These are phyloP conservation scores for Lipomyces yamanashiensis DNA, from an alignment of 805 yeast species.

Conservation along the genomic window DNA sequence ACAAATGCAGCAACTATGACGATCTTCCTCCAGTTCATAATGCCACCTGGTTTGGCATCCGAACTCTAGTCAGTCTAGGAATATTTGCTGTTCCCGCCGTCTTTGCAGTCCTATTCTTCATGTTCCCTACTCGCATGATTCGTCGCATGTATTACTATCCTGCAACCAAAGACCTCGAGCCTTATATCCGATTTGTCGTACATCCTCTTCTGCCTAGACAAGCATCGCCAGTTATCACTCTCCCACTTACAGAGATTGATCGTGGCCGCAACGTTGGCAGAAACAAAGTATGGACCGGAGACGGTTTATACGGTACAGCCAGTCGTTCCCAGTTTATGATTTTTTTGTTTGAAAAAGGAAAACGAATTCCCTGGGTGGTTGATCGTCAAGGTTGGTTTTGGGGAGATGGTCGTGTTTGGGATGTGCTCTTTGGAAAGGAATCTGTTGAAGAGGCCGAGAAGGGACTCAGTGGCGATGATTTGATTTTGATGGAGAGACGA, in stretches of 20 bases:
- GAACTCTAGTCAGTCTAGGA: slow-evolving; percentile 47
- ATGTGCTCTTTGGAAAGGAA: slow-evolving; percentile 79
- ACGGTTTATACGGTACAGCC: slow-evolving; percentile 83
- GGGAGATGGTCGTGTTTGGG: slow-evolving; percentile 90
- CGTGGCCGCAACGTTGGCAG: slow-evolving; percentile 54
- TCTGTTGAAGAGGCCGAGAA: slow-evolving; percentile 75
- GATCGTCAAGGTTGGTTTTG: slow-evolving; percentile 89
- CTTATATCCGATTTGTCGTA: slow-evolving; percentile 66
- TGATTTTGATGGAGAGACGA: slow-evolving; percentile 38
- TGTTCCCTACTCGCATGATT: slow-evolving; percentile 71
- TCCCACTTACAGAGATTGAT: slow-evolving; percentile 61
- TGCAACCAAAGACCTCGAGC: slow-evolving; percentile 40
- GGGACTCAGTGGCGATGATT: slow-evolving; percentile 66
- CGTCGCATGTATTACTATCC: slow-evolving; percentile 73
- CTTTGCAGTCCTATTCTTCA: slow-evolving; percentile 50
- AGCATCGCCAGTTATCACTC: slow-evolving; percentile 73
- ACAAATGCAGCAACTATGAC: slow-evolving; percentile 47
- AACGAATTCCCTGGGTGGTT: slow-evolving; percentile 69
- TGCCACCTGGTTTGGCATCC: slow-evolving; percentile 44
- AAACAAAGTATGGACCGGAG: slow-evolving; percentile 81
- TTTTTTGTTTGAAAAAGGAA: slow-evolving; percentile 63
- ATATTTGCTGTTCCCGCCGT: slow-evolving; percentile 51
- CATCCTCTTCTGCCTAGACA: slow-evolving; percentile 77
- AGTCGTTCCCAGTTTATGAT: slow-evolving; percentile 76
- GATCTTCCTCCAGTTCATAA: slow-evolving; percentile 52